Percentiles rank a stretch among this genome's conserved stretches.
Evolutionary conservation across 257 asterid species (phyloP).

Genomic region (Solanum lignicaule): DNA sequence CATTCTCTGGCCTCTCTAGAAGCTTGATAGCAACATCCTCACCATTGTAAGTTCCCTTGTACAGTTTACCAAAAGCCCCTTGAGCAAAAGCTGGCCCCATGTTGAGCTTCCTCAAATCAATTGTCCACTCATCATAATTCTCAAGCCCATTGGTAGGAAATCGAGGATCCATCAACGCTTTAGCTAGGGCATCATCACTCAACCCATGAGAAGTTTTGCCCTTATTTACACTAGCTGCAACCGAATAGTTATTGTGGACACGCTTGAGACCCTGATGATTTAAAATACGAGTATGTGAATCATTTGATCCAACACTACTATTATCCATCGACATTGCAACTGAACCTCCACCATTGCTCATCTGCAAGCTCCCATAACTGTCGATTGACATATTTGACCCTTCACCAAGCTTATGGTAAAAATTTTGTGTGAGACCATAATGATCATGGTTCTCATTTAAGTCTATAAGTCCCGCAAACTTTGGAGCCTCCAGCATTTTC

Average conservation of each 20-base stretch:
- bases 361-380: slow-evolving; percentile 77
- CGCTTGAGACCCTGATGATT: slow-evolving; percentile 86
- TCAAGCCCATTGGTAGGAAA: slow-evolving; percentile 86
- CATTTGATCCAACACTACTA: slow-evolving; percentile 87
- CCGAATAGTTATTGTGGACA: slow-evolving; percentile 61
- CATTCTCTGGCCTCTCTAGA: slow-evolving; percentile 84
- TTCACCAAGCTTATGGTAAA: slow-evolving; percentile 19
- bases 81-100: slow-evolving; percentile 99
- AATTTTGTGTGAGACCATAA: slow-evolving; percentile 56
- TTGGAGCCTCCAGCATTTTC: slow-evolving; percentile 82
- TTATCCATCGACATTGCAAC: slow-evolving; percentile 87
- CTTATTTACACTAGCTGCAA: slow-evolving; percentile 67
- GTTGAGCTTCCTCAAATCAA: slow-evolving; percentile 85
- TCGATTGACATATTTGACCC: slow-evolving; percentile 85
- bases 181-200: slow-evolving; percentile 84
- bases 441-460: slow-evolving; percentile 69
- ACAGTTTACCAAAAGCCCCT: slow-evolving; percentile 97
- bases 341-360: slow-evolving; percentile 92
- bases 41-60: slow-evolving; percentile 79
- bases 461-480: slow-evolving; percentile 65
- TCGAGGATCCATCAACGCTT: slow-evolving; percentile 81
- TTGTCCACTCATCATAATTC: slow-evolving; percentile 82
- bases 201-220: slow-evolving; percentile 58
- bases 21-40: slow-evolving; percentile 96
- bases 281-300: slow-evolving; percentile 74